Conservation (phyloP, 106 monocot species). For the Allium sativum region DNA sequence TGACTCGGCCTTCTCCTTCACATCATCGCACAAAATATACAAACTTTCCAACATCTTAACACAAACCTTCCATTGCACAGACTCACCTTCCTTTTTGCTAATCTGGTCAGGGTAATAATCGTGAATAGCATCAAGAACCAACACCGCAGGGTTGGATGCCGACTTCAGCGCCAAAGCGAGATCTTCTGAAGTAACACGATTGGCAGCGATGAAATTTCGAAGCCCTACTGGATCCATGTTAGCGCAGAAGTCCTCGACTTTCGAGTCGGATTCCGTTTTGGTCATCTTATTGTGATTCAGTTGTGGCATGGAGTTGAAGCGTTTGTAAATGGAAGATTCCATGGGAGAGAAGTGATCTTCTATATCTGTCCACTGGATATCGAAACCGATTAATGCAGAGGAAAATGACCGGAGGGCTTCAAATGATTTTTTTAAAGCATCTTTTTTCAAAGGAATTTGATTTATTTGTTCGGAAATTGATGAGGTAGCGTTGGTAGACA, state of each 20-base stretch:
- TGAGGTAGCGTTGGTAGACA: not conserved
- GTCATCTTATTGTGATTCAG: not conserved
- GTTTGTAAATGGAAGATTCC: slow-evolving; percentile 26
- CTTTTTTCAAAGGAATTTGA: slow-evolving; percentile 47
- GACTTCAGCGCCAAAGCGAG: slow-evolving; percentile 20
- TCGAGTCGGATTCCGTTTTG: not conserved
- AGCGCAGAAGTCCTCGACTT: slow-evolving; percentile 12
- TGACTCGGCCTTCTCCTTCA: not conserved
- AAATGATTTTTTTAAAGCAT: slow-evolving; percentile 24
- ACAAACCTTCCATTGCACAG: slow-evolving; percentile 19
- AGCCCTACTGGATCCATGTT: slow-evolving; percentile 35
- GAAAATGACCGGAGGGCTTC: slow-evolving; percentile 37
- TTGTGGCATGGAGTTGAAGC: slow-evolving; percentile 11
- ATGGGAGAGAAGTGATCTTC: slow-evolving; percentile 40
- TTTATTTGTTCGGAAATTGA: slow-evolving; percentile 28
- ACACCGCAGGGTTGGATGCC: slow-evolving; percentile 23
- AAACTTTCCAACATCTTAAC: slow-evolving; percentile 38
- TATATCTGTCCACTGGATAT: slow-evolving; percentile 49
- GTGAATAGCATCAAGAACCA: slow-evolving; percentile 29
- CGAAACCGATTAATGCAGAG: slow-evolving; percentile 31
- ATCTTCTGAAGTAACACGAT: slow-evolving; percentile 25
- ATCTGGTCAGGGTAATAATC: not conserved
- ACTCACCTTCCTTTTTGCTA: not conserved
- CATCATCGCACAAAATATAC: slow-evolving; percentile 10
- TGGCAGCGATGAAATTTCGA: slow-evolving; percentile 14